Evolutionary conservation across 371 early-diverging fungal genomes (phyloP).

Genomic region (Dentiscutata heterogama): DNA sequence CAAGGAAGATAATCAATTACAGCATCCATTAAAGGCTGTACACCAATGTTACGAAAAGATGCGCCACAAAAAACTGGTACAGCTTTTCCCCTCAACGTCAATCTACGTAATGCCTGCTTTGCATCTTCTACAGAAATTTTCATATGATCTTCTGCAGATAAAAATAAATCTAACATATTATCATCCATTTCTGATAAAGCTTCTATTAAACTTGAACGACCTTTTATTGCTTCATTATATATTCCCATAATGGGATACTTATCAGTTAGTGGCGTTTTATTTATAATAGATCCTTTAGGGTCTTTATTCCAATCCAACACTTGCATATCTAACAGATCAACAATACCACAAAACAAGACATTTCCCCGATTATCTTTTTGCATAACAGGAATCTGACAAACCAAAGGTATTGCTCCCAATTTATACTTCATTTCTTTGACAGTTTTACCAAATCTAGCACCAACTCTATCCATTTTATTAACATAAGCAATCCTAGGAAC

Average conservation of each 20-base stretch:
- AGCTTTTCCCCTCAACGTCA: constrained; percentile 72
- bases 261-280: constrained; percentile 49
- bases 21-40: constrained; percentile 93
- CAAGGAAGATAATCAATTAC: constrained; percentile 89
- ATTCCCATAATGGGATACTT: constrained; percentile 48
- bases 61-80: constrained; percentile 94
- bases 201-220: constrained; percentile 81
- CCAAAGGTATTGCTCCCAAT: constrained; percentile 76
- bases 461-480: constrained; percentile 95
- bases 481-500: constrained; percentile 91
- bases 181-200: constrained; percentile 89
- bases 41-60: constrained; percentile 90
- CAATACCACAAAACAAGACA: constrained; percentile 64
- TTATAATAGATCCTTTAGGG: constrained; percentile 64
- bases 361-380: constrained; percentile 53
- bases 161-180: constrained; percentile 81
- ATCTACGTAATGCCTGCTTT: constrained; percentile 74
- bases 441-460: constrained; percentile 76
- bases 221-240: constrained; percentile 63
- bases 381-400: constrained; percentile 79
- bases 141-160: constrained; percentile 79
- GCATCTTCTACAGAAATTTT: constrained; percentile 69
- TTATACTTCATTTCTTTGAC: constrained; percentile 66
- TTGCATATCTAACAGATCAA: constrained; percentile 86
- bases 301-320: constrained; percentile 70